Evolutionary conservation across 768 basidiomycete genomes (phyloP).

Genomic region (Podaxis sp.): DNA sequence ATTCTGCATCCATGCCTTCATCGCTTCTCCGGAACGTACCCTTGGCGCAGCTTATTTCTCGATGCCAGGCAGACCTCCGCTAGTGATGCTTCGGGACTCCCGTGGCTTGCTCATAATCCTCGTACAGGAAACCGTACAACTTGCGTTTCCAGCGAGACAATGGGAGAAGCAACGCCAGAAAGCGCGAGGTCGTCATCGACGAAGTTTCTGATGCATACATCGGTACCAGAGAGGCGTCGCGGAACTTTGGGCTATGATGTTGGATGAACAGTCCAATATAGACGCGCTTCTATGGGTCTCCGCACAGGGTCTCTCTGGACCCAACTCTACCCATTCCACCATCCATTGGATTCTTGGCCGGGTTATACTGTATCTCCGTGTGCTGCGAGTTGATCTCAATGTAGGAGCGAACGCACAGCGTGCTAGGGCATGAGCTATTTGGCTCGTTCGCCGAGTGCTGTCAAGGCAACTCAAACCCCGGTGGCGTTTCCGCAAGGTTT

Average conservation of each 20-base stretch:
- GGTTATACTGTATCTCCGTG: slow-evolving; percentile 1
- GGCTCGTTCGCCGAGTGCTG: slow-evolving; percentile 5
- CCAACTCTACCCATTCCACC: slow-evolving; percentile 9
- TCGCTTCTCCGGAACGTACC: slow-evolving; percentile 13
- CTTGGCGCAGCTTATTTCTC: background rate
- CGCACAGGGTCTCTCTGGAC: slow-evolving; percentile 3
- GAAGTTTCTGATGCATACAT: slow-evolving; percentile 3
- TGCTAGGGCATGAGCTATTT: slow-evolving; percentile 10
- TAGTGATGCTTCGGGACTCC: slow-evolving; percentile 11
- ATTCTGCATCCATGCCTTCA: background rate
- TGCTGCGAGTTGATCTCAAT: slow-evolving; percentile 5
- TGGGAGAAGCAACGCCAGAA: slow-evolving; percentile 9
- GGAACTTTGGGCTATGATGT: background rate
- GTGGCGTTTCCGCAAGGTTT: slow-evolving; percentile 11
- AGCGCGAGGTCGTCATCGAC: slow-evolving; percentile 11
- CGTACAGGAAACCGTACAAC: slow-evolving; percentile 4
- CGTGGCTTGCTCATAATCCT: background rate
- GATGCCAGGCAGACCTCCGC: slow-evolving; percentile 12
- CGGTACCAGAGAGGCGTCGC: slow-evolving; percentile 9
- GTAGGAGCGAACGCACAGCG: background rate
- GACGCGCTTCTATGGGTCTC: slow-evolving; percentile 1
- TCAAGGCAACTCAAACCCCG: slow-evolving; percentile 1
- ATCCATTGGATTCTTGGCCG: slow-evolving; percentile 1
- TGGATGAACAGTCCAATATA: slow-evolving; percentile 1
- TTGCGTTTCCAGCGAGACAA: slow-evolving; percentile 7